phyloP scores from a whole-genome alignment of 2,329 filamentous ascomycete genomes.

The Penicillium sp. region DNA sequence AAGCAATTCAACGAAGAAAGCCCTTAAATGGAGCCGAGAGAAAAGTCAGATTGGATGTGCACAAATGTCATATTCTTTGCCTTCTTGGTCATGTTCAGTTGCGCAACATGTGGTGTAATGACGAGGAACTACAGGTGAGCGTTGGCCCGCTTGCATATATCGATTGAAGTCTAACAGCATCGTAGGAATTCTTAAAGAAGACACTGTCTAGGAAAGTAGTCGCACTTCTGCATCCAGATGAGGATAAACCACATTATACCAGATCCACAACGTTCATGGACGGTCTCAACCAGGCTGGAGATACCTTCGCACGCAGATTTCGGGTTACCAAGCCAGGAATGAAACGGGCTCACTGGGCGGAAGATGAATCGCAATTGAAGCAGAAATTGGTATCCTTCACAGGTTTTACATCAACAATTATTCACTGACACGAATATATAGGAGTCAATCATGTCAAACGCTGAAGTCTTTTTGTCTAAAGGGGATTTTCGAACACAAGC shows the following conservation, averaged over 20 bases:
- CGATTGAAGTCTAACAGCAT: slow-evolving; percentile 8
- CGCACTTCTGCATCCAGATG: slow-evolving; percentile 65
- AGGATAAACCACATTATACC: slow-evolving; percentile 68
- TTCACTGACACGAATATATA: slow-evolving; percentile 18
- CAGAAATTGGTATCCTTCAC: slow-evolving; percentile 45
- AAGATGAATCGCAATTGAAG: slow-evolving; percentile 59
- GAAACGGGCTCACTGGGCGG: slow-evolving; percentile 70
- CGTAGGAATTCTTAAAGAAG: slow-evolving; percentile 51
- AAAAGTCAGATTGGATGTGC: slow-evolving; percentile 66
- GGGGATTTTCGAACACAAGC: slow-evolving; percentile 73
- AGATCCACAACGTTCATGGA: slow-evolving; percentile 73
- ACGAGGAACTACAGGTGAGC: slow-evolving; percentile 61
- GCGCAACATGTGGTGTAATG: slow-evolving; percentile 88
- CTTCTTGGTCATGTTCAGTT: slow-evolving; percentile 72
- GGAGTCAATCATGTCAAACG: slow-evolving; percentile 60
- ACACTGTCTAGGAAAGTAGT: slow-evolving; percentile 66
- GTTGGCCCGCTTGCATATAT: not conserved
- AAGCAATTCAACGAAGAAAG: slow-evolving; percentile 42
- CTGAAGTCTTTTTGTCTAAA: slow-evolving; percentile 66
- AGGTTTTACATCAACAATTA: slow-evolving; percentile 8
- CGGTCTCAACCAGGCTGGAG: slow-evolving; percentile 67
- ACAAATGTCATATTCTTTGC: slow-evolving; percentile 82
- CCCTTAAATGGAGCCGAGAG: slow-evolving; percentile 57
- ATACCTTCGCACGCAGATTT: slow-evolving; percentile 68
- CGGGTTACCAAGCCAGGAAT: slow-evolving; percentile 68